Percentiles rank a stretch among this genome's conserved stretches.
phyloP scores from a whole-genome alignment of 305 asterid species.

The Fraxinus sp. region DNA sequence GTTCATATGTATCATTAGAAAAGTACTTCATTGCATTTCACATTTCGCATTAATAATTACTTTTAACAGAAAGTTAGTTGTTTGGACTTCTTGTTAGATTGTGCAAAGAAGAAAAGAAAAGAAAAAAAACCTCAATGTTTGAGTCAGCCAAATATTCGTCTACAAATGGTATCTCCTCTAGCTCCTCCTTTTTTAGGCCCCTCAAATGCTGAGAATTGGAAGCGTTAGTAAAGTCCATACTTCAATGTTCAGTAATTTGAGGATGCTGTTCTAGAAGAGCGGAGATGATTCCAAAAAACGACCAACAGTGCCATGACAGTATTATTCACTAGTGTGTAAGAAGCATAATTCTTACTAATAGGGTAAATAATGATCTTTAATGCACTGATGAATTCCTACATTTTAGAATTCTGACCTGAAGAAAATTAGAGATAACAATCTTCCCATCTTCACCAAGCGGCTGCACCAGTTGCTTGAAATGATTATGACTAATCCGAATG shows the following conservation, averaged over 20 bases:
- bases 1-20: neutral
- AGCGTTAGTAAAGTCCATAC: constrained; percentile 21
- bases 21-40: neutral
- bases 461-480: constrained; percentile 86
- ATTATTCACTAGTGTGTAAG: constrained; percentile 8
- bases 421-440: constrained; percentile 61
- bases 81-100: constrained; percentile 14
- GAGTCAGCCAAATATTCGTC: constrained; percentile 61
- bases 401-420: constrained; percentile 56
- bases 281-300: neutral
- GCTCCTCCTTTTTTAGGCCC: constrained; percentile 58
- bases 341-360: neutral
- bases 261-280: neutral
- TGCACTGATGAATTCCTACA: neutral
- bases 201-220: constrained; percentile 62
- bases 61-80: constrained; percentile 1
- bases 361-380: constrained; percentile 15
- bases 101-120: neutral
- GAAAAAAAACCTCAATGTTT: constrained; percentile 52
- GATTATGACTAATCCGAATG: constrained; percentile 81
- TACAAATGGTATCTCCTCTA: constrained; percentile 68
- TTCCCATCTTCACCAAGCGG: constrained; percentile 64
- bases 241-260: constrained; percentile 16
- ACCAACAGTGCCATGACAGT: neutral
- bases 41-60: neutral